phyloP scores from a whole-genome alignment of 805 yeast species.

The Pichia thaimueangensis region DNA sequence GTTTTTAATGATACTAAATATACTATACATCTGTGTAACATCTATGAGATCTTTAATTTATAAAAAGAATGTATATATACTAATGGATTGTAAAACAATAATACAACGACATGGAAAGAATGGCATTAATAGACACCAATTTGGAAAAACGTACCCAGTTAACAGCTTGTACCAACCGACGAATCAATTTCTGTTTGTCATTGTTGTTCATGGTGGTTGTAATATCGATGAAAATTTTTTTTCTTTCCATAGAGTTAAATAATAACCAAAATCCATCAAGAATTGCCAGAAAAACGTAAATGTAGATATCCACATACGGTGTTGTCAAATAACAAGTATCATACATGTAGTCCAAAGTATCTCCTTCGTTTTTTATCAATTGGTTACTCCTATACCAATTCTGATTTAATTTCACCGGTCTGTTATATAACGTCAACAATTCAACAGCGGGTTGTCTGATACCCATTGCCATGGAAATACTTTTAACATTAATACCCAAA shows the following conservation, averaged over 20 bases:
- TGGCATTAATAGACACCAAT: neutral
- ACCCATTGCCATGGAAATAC: constrained; percentile 91
- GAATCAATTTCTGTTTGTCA: constrained; percentile 1
- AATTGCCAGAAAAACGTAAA: constrained; percentile 35
- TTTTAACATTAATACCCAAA: constrained; percentile 46
- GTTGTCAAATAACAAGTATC: constrained; percentile 39
- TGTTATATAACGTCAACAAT: constrained; percentile 23
- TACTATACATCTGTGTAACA: too few relatives aligned
- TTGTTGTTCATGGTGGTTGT: constrained; percentile 20
- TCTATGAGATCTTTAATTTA: too few relatives aligned
- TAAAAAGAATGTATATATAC: neutral
- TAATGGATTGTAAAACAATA: neutral
- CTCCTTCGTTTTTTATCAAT: constrained; percentile 27
- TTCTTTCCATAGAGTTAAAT: neutral
- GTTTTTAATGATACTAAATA: too few relatives aligned
- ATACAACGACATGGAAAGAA: neutral
- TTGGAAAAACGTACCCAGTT: neutral
- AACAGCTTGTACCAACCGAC: neutral
- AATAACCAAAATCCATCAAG: constrained; percentile 14
- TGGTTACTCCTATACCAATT: constrained; percentile 24
- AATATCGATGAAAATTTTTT: constrained; percentile 1
- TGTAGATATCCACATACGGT: constrained; percentile 37
- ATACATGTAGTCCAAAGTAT: constrained; percentile 32
- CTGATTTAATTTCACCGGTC: constrained; percentile 11
- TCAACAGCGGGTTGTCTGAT: constrained; percentile 33